Evolutionary conservation across 306 rosid species (phyloP).

Genomic region (Quillaja saponaria): DNA sequence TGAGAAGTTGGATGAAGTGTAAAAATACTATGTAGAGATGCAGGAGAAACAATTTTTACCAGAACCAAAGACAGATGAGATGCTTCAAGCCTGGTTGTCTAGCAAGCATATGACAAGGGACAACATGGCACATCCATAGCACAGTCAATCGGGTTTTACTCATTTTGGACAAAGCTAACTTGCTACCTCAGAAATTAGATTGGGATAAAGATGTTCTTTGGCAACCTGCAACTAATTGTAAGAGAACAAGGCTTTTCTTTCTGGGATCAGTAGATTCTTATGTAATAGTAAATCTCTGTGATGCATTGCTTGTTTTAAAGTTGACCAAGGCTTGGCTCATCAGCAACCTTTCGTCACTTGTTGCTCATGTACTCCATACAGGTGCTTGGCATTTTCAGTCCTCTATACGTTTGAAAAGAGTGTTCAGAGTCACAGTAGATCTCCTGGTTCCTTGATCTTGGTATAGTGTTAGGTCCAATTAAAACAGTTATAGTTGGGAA

Average conservation of each 20-base stretch:
- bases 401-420: neutral
- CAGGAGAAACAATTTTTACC: constrained; percentile 68
- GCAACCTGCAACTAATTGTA: constrained; percentile 58
- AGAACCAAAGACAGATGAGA: constrained; percentile 71
- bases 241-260: constrained; percentile 78
- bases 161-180: constrained; percentile 32
- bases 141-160: constrained; percentile 31
- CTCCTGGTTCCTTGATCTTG: too few relatives aligned
- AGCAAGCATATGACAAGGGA: constrained; percentile 43
- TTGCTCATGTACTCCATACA: constrained; percentile 13
- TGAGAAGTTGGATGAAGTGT: constrained; percentile 69
- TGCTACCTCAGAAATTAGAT: constrained; percentile 38
- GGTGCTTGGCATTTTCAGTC: constrained; percentile 22
- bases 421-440: neutral
- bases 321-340: neutral
- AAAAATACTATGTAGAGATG: constrained; percentile 77
- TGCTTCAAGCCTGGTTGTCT: constrained; percentile 76
- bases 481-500: too few relatives aligned
- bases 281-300: constrained; percentile 14
- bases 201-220: constrained; percentile 46
- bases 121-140: constrained; percentile 28
- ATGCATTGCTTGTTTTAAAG: constrained; percentile 3
- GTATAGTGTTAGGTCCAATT: too few relatives aligned
- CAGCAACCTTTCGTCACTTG: constrained; percentile 9
- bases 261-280: constrained; percentile 55